A percentile compares a stretch with the other conserved stretches of the same genome.
phyloP scores from a whole-genome alignment of 2,329 filamentous ascomycete species.

The Colletotrichum sansevieriae region DNA sequence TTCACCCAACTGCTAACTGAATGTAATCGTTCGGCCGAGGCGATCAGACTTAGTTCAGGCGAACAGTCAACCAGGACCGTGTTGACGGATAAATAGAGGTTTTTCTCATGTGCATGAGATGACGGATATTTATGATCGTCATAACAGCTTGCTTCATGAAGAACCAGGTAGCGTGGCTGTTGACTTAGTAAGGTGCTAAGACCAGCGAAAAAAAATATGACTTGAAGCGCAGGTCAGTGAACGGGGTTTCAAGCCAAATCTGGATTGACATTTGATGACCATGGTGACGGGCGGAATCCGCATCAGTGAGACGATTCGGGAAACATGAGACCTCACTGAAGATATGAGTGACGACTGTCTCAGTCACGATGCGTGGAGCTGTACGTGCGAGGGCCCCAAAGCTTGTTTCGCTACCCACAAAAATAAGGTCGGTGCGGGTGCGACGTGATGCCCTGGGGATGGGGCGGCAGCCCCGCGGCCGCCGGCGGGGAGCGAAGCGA shows the following conservation, averaged over 20 bases:
- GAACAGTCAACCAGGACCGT: neutral
- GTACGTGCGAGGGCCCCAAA: neutral
- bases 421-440: conserved; percentile 7
- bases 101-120: conserved; percentile 1
- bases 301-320: neutral
- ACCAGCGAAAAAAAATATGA: too few species aligned
- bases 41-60: neutral
- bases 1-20: conserved; percentile 24
- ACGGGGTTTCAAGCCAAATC: too few species aligned
- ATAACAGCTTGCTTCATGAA: too few species aligned
- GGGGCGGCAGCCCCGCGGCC: neutral
- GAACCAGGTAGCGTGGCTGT: too few species aligned
- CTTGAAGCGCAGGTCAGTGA: too few species aligned
- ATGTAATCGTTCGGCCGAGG: neutral
- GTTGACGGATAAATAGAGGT: neutral
- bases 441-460: conserved; percentile 12
- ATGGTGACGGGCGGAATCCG: neutral
- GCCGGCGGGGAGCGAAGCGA: neutral
- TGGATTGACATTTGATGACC: neutral
- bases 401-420: conserved; percentile 16
- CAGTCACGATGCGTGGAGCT: neutral
- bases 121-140: too few species aligned
- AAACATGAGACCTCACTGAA: neutral
- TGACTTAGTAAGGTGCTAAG: too few species aligned
- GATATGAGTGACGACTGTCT: neutral